Conservation (phyloP, 306 rosid genomes). For the Astragalus membranaceus region DNA sequence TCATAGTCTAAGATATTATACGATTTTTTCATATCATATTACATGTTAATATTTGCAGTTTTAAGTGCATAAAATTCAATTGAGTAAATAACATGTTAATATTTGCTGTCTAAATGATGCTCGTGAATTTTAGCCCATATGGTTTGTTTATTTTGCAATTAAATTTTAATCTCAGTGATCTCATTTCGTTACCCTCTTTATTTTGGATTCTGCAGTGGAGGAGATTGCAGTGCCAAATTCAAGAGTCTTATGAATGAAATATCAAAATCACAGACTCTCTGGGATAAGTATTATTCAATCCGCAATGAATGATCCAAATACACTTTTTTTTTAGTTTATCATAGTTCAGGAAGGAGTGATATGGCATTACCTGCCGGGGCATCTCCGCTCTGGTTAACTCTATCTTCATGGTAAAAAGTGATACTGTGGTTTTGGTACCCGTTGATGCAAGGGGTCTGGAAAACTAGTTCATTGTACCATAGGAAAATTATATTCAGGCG, state of each 20-base stretch:
- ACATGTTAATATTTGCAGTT: too few species aligned
- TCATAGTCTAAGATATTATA: too few species aligned
- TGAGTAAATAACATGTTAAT: too few species aligned
- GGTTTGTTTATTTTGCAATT: too few species aligned
- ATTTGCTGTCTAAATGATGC: too few species aligned
- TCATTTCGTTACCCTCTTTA: neutral
- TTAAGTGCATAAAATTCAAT: too few species aligned
- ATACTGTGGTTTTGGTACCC: neutral
- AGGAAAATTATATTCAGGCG: conserved; percentile 14
- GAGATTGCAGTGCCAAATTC: conserved; percentile 92
- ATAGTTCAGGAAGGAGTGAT: conserved; percentile 14
- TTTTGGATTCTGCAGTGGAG: conserved; percentile 61
- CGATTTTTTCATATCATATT: too few species aligned
- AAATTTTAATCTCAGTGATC: too few species aligned
- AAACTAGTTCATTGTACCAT: conserved; percentile 18
- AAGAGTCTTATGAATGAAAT: conserved; percentile 91
- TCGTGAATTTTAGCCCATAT: too few species aligned
- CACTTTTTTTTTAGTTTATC: neutral
- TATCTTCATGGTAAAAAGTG: neutral
- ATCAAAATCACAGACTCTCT: conserved; percentile 62
- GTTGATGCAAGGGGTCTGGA: conserved; percentile 19
- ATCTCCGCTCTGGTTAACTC: neutral
- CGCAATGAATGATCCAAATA: conserved; percentile 63
- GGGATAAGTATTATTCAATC: conserved; percentile 79
- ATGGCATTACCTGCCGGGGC: neutral